Evolutionary conservation across 805 yeast genomes (phyloP), one percentile per base, ranked within the genome.

Genomic region (Pichia occidentalis): DNA sequence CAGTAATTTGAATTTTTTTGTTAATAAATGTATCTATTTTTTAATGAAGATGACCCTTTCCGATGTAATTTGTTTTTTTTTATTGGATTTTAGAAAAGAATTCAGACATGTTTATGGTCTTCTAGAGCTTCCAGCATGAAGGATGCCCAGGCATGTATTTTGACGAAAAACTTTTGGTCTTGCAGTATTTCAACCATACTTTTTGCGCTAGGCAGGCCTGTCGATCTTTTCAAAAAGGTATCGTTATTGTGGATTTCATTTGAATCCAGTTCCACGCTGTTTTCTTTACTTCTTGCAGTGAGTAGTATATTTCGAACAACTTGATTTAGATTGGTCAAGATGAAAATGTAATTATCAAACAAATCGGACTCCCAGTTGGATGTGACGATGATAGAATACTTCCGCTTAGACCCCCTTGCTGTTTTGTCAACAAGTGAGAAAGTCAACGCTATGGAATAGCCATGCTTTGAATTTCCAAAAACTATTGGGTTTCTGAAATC

Each of bases 401-500:
- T 70, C 41, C 90, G 61, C 53, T 82, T 87, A 1, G 81, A 74
- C 2, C 90, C 90, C 39, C 90, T 64, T 0, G 90, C 87, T 33
- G 75, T 73, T 10, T 67, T 59, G 54, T 82, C 90, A 28, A 65
- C 64, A 22, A 80, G 55, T 52, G 79, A 79, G 61, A 82, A 80
- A 4, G 78, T 69, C 40, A 73, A 64, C 11, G 73, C 67, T 7
- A 81, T 56, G 21, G 85, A 75, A 45, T 71, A 70, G 0, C 88
- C 88, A 40, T 73, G 66, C 4, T 61, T 50, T 10, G 71, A 70
- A 48, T 81, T 86, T 4, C 83, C 85, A 49, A 73, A 76, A 45
- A 73, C 72, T 49, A 79, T 59, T 0, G 87, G 85, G 35, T 72
- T 70, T 18, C 73, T 62, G 29, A 71, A 70, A 46, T 80, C 84